Base-by-base conservation (phyloP, 2,329 filamentous ascomycete genomes). In the Rhexocercosporidium sp. region DNA sequence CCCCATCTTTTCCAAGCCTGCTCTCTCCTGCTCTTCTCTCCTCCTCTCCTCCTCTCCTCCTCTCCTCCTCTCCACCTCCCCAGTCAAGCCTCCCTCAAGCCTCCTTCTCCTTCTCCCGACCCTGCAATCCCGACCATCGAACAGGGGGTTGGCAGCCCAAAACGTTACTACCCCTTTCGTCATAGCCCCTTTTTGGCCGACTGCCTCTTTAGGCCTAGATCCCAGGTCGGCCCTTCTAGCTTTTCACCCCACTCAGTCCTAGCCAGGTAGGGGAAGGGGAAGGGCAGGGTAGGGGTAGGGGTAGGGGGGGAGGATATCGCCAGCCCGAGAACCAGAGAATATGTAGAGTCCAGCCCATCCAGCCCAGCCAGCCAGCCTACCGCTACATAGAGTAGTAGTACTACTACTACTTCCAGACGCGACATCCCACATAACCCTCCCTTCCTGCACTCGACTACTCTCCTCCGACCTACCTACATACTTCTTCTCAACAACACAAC, bases 361-460 rank as follows among this genome's bases (percentile, higher is more conserved):
- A 29, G 49, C 49, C 47, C 49, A 53, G 49, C 49, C 22, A 53
- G 27, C 22, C 22, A 27, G 46, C 46, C 46, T 3, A 59, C 66
- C 61, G n/a, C n/a, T n/a, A n/a, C n/a, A n/a, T n/a, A n/a, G n/a
- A n/a, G n/a, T n/a, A n/a, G n/a, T n/a, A n/a, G n/a, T n/a, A n/a
- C n/a, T n/a, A n/a, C n/a, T n/a, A n/a, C n/a, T 67, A 66, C 69
- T 66, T 66, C 64, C 60, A 64, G 57, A 66, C 66, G 66, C 65
- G 64, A 66, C 69, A 64, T 70, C 64, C 64, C 64, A 66, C 66
- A 49, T 66, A 64, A 59, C 46, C 62, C 65, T 65, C 65, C 54
- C 62, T 61, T 62, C 51, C 47, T 64, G 60, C 18, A 44, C 18
- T 27, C 25, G 41, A 63, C 54, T 41, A 11, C 34, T 31, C 25